A percentile compares a stretch with the other conserved stretches of the same genome.
Evolutionary conservation across 305 asterid species (phyloP).

Genomic region (Fraxinus angustifolia): DNA sequence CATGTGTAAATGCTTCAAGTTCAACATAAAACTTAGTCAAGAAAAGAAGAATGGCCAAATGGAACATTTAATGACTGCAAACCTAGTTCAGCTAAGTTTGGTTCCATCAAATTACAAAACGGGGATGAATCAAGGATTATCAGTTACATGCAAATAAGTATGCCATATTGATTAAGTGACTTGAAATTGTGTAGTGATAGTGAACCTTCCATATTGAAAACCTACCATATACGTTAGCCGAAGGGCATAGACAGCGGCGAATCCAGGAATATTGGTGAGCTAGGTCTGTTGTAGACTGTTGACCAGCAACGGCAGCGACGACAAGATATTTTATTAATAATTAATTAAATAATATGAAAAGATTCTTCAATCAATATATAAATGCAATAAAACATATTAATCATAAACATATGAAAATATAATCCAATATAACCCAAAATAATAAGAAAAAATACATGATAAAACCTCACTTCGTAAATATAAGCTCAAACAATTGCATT

Average conservation of each 20-base stretch:
- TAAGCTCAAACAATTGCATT: too few relatives aligned
- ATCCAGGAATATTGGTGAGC: too few relatives aligned
- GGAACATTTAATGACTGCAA: background rate
- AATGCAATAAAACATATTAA: too few relatives aligned
- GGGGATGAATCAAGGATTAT: constrained; percentile 2
- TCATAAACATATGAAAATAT: too few relatives aligned
- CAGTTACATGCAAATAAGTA: background rate
- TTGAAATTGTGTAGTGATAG: background rate
- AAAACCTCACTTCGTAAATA: too few relatives aligned
- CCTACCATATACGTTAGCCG: background rate
- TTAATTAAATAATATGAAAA: too few relatives aligned
- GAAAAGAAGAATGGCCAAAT: background rate
- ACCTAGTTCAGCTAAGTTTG: constrained; percentile 8
- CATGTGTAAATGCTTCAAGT: constrained; percentile 9
- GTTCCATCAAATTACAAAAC: constrained; percentile 3
- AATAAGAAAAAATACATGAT: too few relatives aligned
- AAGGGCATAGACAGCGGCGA: background rate
- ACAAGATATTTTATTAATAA: too few relatives aligned
- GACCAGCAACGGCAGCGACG: too few relatives aligned
- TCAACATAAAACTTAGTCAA: background rate
- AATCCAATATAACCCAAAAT: too few relatives aligned
- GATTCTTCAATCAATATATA: too few relatives aligned
- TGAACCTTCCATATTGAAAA: background rate
- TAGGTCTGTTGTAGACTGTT: too few relatives aligned
- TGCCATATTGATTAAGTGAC: background rate